Percentiles rank a stretch among this genome's conserved stretches.
phyloP scores from a whole-genome alignment of 768 basidiomycete species.

The Rhizopogon vinicolor region DNA sequence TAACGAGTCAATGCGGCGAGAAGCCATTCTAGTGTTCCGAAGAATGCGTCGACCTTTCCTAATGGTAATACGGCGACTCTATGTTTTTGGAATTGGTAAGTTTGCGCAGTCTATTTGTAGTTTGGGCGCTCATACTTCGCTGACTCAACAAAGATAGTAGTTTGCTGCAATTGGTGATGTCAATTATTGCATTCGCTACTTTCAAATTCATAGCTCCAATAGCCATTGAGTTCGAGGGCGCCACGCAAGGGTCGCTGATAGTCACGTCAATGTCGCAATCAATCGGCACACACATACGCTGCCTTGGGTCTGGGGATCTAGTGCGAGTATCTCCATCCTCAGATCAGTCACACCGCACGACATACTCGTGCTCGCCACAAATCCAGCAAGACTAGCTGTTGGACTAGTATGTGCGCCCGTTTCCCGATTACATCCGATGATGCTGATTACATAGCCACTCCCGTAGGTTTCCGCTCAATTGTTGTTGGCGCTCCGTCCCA shows the following conservation, averaged over 20 bases:
- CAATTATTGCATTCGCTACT: background rate
- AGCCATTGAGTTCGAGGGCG: background rate
- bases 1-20: slow-evolving; percentile 10
- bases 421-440: background rate
- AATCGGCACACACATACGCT: background rate
- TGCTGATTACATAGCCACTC: background rate
- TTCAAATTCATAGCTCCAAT: background rate
- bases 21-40: slow-evolving; percentile 3
- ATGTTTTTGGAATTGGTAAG: slow-evolving; percentile 11
- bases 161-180: background rate
- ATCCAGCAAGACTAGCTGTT: slow-evolving; percentile 16
- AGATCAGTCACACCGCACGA: slow-evolving; percentile 32
- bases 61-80: slow-evolving; percentile 1
- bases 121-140: slow-evolving; percentile 14
- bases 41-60: background rate
- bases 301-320: background rate
- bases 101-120: slow-evolving; percentile 20
- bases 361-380: slow-evolving; percentile 29
- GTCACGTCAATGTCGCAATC: slow-evolving; percentile 1
- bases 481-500: background rate
- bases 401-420: background rate
- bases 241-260: background rate
- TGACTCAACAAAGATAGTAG: slow-evolving; percentile 8
- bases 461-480: background rate
- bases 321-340: slow-evolving; percentile 20